Conservation (phyloP, 2,329 filamentous ascomycete species). For the Cladophialophora bantiana region DNA sequence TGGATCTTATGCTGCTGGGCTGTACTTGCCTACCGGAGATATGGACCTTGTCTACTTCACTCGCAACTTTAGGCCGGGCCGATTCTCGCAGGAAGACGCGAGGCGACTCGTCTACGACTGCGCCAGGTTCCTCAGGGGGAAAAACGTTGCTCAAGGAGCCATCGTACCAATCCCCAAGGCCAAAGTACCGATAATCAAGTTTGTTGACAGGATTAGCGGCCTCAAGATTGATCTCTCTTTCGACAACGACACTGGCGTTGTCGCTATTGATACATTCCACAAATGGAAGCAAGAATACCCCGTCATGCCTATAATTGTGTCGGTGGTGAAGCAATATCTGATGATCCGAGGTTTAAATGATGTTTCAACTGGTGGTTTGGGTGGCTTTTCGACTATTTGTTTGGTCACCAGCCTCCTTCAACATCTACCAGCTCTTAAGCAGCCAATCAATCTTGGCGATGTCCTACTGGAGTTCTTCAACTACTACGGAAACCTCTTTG, state of each 20-base stretch:
- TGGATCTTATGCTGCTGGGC: conserved; percentile 89
- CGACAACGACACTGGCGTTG: conserved; percentile 83
- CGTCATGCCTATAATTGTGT: conserved; percentile 83
- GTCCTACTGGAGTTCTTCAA: conserved; percentile 87
- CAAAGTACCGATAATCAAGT: conserved; percentile 92
- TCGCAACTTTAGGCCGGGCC: conserved; percentile 61
- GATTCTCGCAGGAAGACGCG: conserved; percentile 49
- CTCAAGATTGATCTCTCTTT: conserved; percentile 93
- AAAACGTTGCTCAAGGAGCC: conserved; percentile 64
- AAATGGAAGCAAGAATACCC: conserved; percentile 81
- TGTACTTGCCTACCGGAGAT: conserved; percentile 80
- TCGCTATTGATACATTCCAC: conserved; percentile 80
- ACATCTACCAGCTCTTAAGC: conserved; percentile 69
- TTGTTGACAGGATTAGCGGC: conserved; percentile 76
- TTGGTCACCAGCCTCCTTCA: conserved; percentile 89
- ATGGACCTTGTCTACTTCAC: conserved; percentile 91
- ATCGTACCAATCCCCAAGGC: conserved; percentile 75
- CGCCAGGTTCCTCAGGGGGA: conserved; percentile 62
- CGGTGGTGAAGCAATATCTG: conserved; percentile 90
- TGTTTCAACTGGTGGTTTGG: conserved; percentile 87
- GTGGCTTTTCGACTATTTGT: conserved; percentile 93
- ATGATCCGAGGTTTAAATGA: conserved; percentile 90
- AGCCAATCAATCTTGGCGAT: conserved; percentile 70
- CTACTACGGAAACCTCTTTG: conserved; percentile 84
- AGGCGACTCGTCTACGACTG: conserved; percentile 68